A percentile compares a stretch with the other conserved stretches of the same genome.
Evolutionary conservation across 257 asterid genomes (phyloP).

Genomic region (Paraleonurus japonicus): DNA sequence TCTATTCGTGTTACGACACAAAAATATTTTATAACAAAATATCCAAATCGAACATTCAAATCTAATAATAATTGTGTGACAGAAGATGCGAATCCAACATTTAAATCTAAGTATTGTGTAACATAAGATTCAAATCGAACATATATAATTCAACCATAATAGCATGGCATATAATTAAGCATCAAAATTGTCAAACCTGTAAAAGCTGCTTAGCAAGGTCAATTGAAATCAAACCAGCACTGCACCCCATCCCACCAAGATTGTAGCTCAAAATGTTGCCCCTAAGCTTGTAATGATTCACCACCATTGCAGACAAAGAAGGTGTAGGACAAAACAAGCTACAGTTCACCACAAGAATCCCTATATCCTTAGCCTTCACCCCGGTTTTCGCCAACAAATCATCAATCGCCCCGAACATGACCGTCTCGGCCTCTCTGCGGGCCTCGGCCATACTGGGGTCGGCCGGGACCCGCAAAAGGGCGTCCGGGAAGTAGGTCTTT

Average conservation of each 20-base stretch:
- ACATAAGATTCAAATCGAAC: background rate
- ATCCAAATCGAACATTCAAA: no score
- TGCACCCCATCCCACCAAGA: slow-evolving; percentile 92
- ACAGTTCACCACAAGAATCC: slow-evolving; percentile 70
- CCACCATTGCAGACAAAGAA: slow-evolving; percentile 70
- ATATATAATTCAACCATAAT: no score
- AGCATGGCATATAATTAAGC: background rate
- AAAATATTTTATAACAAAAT: no score
- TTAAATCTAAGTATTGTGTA: no score
- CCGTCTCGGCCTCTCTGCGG: slow-evolving; percentile 64
- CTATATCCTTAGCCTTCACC: slow-evolving; percentile 63
- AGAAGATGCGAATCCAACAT: no score
- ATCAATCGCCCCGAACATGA: slow-evolving; percentile 78
- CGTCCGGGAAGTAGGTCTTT: slow-evolving; percentile 63
- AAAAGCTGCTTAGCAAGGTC: slow-evolving; percentile 82
- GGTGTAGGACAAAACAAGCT: slow-evolving; percentile 79
- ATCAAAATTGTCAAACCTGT: slow-evolving; percentile 36
- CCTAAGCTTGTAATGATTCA: slow-evolving; percentile 71
- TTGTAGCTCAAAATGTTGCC: slow-evolving; percentile 70
- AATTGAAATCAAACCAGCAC: slow-evolving; percentile 78
- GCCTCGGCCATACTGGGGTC: slow-evolving; percentile 63
- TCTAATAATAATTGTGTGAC: no score
- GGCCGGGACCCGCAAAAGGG: slow-evolving; percentile 49
- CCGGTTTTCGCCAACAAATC: slow-evolving; percentile 59
- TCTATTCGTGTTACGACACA: no score